Percentiles rank a stretch among this genome's conserved stretches.
These are phyloP conservation scores for Kalmusia sp. DNA, from an alignment of 2,329 filamentous ascomycete genomes.

Conservation along the genomic window DNA sequence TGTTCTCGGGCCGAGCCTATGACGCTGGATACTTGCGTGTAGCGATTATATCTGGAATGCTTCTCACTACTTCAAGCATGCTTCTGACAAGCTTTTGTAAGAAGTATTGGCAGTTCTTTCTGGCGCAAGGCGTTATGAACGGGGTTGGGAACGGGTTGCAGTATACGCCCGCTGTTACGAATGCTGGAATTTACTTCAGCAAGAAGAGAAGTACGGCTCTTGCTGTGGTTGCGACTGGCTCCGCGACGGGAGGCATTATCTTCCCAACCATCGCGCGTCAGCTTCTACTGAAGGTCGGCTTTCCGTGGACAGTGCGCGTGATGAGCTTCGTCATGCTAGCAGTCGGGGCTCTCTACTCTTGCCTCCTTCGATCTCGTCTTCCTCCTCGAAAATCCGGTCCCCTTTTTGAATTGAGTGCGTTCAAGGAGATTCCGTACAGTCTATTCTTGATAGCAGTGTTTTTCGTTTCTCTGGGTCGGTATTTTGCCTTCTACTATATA, in stretches of 20 bases:
- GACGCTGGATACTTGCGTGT: constrained; percentile 60
- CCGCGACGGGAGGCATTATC: constrained; percentile 67
- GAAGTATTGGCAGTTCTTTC: constrained; percentile 57
- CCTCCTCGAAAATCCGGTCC: constrained; percentile 53
- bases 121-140: constrained; percentile 44
- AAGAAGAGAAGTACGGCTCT: constrained; percentile 67
- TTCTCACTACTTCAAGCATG: constrained; percentile 54
- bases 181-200: constrained; percentile 63
- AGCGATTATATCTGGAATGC: constrained; percentile 50
- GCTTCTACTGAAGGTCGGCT: constrained; percentile 66
- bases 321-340: constrained; percentile 67
- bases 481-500: constrained; percentile 57
- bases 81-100: constrained; percentile 61
- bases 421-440: constrained; percentile 50
- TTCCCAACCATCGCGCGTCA: constrained; percentile 65
- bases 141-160: constrained; percentile 45
- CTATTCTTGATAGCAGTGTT: constrained; percentile 46
- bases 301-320: constrained; percentile 69
- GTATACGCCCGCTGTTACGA: constrained; percentile 39
- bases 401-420: constrained; percentile 50
- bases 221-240: constrained; percentile 66
- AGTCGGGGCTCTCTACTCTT: constrained; percentile 43
- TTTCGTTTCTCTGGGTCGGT: constrained; percentile 44
- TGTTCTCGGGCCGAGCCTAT: constrained; percentile 58
- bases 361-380: constrained; percentile 50